Evolutionary conservation across 1,139 yeast genomes (phyloP).

Genomic region (Debaryomyces sp.): DNA sequence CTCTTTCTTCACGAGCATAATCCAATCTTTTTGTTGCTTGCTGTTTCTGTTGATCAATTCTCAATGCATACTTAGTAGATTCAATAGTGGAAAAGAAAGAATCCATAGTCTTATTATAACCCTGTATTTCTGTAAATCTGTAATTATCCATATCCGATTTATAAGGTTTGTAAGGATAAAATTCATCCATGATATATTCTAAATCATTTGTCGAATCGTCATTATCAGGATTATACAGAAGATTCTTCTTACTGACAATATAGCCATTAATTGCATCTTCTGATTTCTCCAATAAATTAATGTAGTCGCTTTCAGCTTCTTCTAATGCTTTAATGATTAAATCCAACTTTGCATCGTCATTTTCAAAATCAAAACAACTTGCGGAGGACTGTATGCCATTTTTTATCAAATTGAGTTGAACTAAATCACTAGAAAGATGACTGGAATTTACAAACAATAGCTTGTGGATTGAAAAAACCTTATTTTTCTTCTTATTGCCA

Average conservation of each 20-base stretch:
- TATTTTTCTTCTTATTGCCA: constrained; percentile 35
- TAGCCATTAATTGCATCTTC: constrained; percentile 53
- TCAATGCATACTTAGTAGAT: constrained; percentile 72
- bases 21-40: constrained; percentile 74
- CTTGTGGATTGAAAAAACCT: constrained; percentile 68
- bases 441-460: constrained; percentile 69
- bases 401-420: constrained; percentile 57
- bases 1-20: constrained; percentile 74
- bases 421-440: constrained; percentile 76
- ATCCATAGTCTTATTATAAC: constrained; percentile 84
- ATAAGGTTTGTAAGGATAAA: constrained; percentile 79
- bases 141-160: constrained; percentile 36
- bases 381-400: constrained; percentile 49
- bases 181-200: constrained; percentile 71
- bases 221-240: constrained; percentile 41
- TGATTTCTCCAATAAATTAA: constrained; percentile 21
- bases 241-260: constrained; percentile 66
- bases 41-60: constrained; percentile 74
- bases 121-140: constrained; percentile 44
- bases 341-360: constrained; percentile 20
- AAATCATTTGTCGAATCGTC: constrained; percentile 35
- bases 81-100: constrained; percentile 83
- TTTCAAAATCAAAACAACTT: constrained; percentile 40
- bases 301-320: constrained; percentile 48
- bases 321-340: constrained; percentile 43